These are phyloP conservation scores for Tolypocladium ophioglossoides DNA, from an alignment of 2,329 filamentous ascomycete genomes.

Conservation along the genomic window DNA sequence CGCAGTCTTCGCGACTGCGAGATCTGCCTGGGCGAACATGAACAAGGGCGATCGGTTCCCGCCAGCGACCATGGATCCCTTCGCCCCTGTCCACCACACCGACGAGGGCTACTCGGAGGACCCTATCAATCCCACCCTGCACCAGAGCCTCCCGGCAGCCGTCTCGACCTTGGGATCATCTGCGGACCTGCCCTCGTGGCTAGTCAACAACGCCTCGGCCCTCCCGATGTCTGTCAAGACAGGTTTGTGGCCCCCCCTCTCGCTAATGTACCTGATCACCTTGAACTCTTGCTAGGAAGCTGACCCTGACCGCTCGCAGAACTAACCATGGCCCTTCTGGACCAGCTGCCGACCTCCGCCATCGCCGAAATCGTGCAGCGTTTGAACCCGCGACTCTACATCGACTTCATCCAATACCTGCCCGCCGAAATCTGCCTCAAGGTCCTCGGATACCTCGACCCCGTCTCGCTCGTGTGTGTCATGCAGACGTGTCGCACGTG, in stretches of 20 bases:
- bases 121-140: slow-evolving; percentile 35
- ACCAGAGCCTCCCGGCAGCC: slow-evolving; percentile 19
- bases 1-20: background rate
- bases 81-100: slow-evolving; percentile 46
- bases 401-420: slow-evolving; percentile 79
- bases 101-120: slow-evolving; percentile 88
- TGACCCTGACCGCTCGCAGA: slow-evolving; percentile 36
- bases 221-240: slow-evolving; percentile 39
- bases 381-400: slow-evolving; percentile 75
- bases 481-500: slow-evolving; percentile 72
- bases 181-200: slow-evolving; percentile 37
- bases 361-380: slow-evolving; percentile 73
- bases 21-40: slow-evolving; percentile 10
- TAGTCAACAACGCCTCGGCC: slow-evolving; percentile 37
- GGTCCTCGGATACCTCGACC: slow-evolving; percentile 78
- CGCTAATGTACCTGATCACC: background rate
- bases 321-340: slow-evolving; percentile 67
- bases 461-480: slow-evolving; percentile 67
- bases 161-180: slow-evolving; percentile 26
- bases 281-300: background rate
- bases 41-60: slow-evolving; percentile 15
- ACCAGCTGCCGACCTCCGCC: slow-evolving; percentile 67
- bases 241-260: slow-evolving; percentile 23
- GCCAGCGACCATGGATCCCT: slow-evolving; percentile 28
- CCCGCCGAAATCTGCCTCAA: slow-evolving; percentile 87